Percentiles rank a stretch among this genome's conserved stretches.
phyloP scores from a whole-genome alignment of 345 rosid species.

The Populus davidiana region DNA sequence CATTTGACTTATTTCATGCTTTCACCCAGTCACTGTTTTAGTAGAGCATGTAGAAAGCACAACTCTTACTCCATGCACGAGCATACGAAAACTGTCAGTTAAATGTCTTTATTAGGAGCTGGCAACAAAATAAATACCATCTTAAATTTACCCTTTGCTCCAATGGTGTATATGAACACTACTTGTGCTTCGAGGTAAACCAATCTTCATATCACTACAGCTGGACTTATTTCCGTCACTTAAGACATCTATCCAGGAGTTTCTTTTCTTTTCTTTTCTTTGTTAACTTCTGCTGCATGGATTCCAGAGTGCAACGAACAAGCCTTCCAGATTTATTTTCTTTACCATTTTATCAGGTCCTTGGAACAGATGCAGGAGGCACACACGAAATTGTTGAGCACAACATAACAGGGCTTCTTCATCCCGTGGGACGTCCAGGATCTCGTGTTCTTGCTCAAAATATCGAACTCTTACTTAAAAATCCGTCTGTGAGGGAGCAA shows the following conservation, averaged over 20 bases:
- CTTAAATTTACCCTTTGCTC: not conserved
- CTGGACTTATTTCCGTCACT: not conserved
- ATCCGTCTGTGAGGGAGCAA: constrained; percentile 43
- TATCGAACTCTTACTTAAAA: constrained; percentile 50
- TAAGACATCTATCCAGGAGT: not conserved
- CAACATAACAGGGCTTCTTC: constrained; percentile 79
- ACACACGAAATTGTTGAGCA: constrained; percentile 79
- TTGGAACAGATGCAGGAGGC: constrained; percentile 95
- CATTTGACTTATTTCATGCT: not conserved
- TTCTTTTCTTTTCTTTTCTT: not conserved
- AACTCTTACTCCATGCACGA: not conserved
- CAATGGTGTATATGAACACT: not conserved
- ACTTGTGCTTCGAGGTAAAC: no score
- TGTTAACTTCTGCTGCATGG: not conserved
- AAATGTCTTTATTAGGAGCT: not conserved
- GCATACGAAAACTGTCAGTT: not conserved
- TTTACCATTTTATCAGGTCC: constrained; percentile 43
- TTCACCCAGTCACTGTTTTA: not conserved
- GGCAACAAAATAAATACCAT: not conserved
- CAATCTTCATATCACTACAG: not conserved
- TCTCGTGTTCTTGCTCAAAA: constrained; percentile 51
- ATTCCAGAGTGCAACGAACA: not conserved
- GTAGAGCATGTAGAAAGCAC: not conserved
- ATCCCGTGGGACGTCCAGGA: constrained; percentile 63
- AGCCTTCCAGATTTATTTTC: not conserved